Conservation (phyloP, 164 flowering plant genomes). For the Annona cherimola region DNA sequence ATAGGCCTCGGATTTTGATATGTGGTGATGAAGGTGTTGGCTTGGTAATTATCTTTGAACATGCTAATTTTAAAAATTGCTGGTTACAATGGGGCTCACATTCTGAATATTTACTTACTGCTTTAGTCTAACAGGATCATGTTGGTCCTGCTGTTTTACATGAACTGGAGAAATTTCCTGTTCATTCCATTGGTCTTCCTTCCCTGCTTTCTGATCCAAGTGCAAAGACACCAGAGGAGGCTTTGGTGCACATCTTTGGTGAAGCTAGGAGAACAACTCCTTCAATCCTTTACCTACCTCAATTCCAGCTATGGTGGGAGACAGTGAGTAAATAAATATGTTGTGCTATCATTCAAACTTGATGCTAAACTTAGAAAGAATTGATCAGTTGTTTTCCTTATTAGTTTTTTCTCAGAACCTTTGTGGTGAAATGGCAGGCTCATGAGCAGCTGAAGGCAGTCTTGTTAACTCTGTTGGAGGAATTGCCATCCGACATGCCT, state of each 20-base stretch:
- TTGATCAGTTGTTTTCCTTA: neutral
- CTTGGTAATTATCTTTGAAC: constrained; percentile 59
- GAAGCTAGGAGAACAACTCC: constrained; percentile 99
- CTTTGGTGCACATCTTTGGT: constrained; percentile 91
- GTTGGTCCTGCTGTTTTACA: constrained; percentile 97
- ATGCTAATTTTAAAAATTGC: constrained; percentile 5
- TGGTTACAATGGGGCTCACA: constrained; percentile 2
- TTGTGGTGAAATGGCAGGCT: constrained; percentile 50
- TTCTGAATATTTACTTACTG: constrained; percentile 51
- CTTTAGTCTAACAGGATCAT: constrained; percentile 88
- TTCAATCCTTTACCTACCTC: constrained; percentile 86
- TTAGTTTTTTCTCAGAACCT: constrained; percentile 3
- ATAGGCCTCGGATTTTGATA: constrained; percentile 83
- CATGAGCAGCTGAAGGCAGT: constrained; percentile 96
- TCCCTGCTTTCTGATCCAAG: constrained; percentile 99
- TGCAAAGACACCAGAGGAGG: constrained; percentile 98
- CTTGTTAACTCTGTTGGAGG: constrained; percentile 73
- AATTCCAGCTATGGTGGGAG: constrained; percentile 97
- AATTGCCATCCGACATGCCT: constrained; percentile 84
- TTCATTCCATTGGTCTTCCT: constrained; percentile 92
- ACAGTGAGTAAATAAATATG: constrained; percentile 54
- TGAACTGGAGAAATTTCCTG: constrained; percentile 98
- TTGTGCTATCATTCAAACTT: neutral
- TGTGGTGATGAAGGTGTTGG: constrained; percentile 82
- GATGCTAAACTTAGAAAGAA: neutral